Evolutionary conservation across 2,329 filamentous ascomycete genomes (phyloP).

Genomic region (Neophaeococcomyces aloes): DNA sequence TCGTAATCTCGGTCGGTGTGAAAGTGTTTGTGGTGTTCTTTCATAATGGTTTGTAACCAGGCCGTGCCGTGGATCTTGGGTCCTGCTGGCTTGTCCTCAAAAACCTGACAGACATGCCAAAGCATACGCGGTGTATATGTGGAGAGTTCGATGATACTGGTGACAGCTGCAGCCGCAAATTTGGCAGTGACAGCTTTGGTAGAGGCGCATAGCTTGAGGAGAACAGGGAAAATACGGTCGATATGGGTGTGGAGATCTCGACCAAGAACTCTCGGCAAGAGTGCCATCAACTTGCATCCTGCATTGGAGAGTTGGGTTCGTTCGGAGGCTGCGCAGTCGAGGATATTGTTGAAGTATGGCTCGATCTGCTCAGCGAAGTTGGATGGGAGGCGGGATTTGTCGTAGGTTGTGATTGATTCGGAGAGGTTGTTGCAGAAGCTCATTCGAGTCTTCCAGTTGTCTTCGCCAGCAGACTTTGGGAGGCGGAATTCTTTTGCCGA

Average conservation of each 20-base stretch:
- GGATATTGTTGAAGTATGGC: slow-evolving; percentile 16
- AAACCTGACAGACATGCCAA: slow-evolving; percentile 73
- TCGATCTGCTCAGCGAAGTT: slow-evolving; percentile 18
- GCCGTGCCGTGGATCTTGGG: slow-evolving; percentile 65
- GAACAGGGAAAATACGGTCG: slow-evolving; percentile 41
- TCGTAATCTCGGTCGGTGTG: slow-evolving; percentile 80
- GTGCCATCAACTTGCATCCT: slow-evolving; percentile 14
- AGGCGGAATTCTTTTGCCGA: slow-evolving; percentile 6
- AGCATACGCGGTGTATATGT: slow-evolving; percentile 72
- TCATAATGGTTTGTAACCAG: slow-evolving; percentile 77
- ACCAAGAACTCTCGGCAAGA: slow-evolving; percentile 15
- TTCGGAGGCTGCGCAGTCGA: slow-evolving; percentile 18
- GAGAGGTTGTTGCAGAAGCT: slow-evolving; percentile 16
- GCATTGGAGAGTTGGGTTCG: slow-evolving; percentile 19
- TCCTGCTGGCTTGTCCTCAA: slow-evolving; percentile 87
- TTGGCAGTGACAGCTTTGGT: slow-evolving; percentile 91
- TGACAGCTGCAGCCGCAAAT: slow-evolving; percentile 69
- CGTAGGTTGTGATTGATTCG: slow-evolving; percentile 15
- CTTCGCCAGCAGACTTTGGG: slow-evolving; percentile 10
- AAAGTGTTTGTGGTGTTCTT: slow-evolving; percentile 64
- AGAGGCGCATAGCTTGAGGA: slow-evolving; percentile 78
- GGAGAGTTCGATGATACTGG: slow-evolving; percentile 65
- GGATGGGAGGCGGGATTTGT: slow-evolving; percentile 16
- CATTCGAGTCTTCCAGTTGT: slow-evolving; percentile 20
- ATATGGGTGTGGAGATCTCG: slow-evolving; percentile 18